Conservation (phyloP, 2,329 filamentous ascomycete species). For the Pseudogymnoascus sp. region DNA sequence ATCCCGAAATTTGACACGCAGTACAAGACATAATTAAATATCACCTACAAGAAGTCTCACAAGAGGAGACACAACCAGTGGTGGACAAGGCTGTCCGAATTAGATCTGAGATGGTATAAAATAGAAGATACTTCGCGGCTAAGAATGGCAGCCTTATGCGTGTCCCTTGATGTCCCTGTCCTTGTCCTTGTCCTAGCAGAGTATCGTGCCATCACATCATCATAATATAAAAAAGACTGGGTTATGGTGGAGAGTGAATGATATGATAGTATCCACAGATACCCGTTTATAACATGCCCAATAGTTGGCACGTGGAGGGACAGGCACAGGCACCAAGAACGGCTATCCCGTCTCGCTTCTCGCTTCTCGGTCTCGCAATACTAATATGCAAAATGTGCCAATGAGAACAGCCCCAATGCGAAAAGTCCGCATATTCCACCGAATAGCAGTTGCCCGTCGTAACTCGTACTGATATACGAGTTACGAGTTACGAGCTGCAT, state of each 20-base stretch:
- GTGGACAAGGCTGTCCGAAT: not conserved
- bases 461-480: not conserved
- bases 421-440: not conserved
- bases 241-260: not conserved
- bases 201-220: not conserved
- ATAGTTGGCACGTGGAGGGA: not conserved
- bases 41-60: not conserved
- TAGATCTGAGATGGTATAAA: not conserved
- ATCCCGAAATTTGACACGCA: not conserved
- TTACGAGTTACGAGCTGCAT: slow-evolving; percentile 2
- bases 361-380: not conserved
- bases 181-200: not conserved
- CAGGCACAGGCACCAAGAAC: not conserved
- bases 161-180: not conserved
- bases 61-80: not conserved
- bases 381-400: not conserved
- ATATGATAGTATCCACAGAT: not conserved
- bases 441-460: not conserved
- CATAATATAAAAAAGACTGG: not conserved
- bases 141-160: not conserved
- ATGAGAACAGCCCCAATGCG: not conserved
- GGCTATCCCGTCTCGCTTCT: not conserved
- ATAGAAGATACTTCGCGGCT: not conserved
- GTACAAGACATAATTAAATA: not conserved
- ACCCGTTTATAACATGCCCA: not conserved